Conservation (phyloP, 257 asterid genomes). For the Solanum piurae region DNA sequence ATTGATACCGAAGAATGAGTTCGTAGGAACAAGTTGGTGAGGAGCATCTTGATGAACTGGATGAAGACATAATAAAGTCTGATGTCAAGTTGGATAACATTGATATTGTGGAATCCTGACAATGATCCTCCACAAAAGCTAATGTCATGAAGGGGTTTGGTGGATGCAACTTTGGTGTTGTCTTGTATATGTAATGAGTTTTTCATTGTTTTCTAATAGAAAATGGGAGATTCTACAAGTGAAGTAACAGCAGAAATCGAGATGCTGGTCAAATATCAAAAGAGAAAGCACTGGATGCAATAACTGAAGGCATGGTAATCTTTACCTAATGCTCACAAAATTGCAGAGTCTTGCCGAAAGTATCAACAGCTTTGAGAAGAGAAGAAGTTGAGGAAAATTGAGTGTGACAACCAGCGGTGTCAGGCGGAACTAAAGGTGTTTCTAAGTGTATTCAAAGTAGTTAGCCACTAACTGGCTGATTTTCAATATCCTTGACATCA, state of each 20-base stretch:
- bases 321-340: neutral
- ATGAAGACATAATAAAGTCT: conserved; percentile 60
- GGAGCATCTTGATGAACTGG: conserved; percentile 12
- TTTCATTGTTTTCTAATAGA: neutral
- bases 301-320: conserved; percentile 32
- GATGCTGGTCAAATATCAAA: conserved; percentile 49
- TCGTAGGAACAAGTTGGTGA: conserved; percentile 28
- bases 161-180: neutral
- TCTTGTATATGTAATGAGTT: neutral
- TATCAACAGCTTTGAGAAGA: too few relatives aligned
- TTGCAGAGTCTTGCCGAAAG: too few relatives aligned
- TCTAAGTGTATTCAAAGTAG: too few relatives aligned
- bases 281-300: conserved; percentile 45
- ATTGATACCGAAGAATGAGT: neutral
- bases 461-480: too few relatives aligned
- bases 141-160: neutral
- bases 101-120: conserved; percentile 52
- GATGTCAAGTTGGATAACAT: conserved; percentile 58
- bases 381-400: too few relatives aligned
- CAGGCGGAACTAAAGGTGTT: too few relatives aligned
- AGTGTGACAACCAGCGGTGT: too few relatives aligned
- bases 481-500: neutral
- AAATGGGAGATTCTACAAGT: conserved; percentile 63
- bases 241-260: conserved; percentile 54
- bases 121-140: conserved; percentile 62